A percentile compares a stretch with the other conserved stretches of the same genome.
Conservation (phyloP, 768 basidiomycete genomes). For the Saitozyma podzolica region DNA sequence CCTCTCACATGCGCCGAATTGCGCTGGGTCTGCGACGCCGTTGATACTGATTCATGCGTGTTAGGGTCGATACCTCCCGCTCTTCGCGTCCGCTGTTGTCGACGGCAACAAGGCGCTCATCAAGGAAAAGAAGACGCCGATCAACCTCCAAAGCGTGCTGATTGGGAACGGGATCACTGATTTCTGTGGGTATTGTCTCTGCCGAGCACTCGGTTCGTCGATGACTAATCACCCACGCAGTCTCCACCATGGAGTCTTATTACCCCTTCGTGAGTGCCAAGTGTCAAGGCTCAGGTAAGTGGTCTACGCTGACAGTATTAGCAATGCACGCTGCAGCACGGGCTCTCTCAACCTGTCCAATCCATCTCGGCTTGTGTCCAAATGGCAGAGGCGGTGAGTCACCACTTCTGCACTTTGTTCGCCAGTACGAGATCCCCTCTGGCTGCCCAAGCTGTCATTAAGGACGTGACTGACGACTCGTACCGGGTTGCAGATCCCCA, state of each 20-base stretch:
- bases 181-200: slow-evolving; percentile 23
- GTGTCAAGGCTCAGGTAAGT: not conserved
- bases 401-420: not conserved
- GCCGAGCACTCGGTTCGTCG: not conserved
- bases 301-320: slow-evolving; percentile 10
- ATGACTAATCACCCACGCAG: slow-evolving; percentile 4
- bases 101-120: slow-evolving; percentile 66
- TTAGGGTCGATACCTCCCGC: slow-evolving; percentile 50
- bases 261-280: slow-evolving; percentile 38
- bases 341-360: slow-evolving; percentile 35
- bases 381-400: slow-evolving; percentile 46
- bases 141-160: slow-evolving; percentile 72
- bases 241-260: slow-evolving; percentile 37
- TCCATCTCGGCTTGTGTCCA: slow-evolving; percentile 40
- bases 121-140: slow-evolving; percentile 58
- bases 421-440: not conserved
- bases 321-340: slow-evolving; percentile 44
- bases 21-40: no score
- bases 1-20: not conserved
- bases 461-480: not conserved
- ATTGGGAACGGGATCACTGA: slow-evolving; percentile 62
- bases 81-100: slow-evolving; percentile 72
- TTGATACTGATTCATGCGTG: not conserved
- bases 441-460: not conserved
- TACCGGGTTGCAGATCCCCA: slow-evolving; percentile 58